These are phyloP conservation scores for Corniculantispora saksenae DNA, from an alignment of 2,329 filamentous ascomycete genomes.

Conservation along the genomic window DNA sequence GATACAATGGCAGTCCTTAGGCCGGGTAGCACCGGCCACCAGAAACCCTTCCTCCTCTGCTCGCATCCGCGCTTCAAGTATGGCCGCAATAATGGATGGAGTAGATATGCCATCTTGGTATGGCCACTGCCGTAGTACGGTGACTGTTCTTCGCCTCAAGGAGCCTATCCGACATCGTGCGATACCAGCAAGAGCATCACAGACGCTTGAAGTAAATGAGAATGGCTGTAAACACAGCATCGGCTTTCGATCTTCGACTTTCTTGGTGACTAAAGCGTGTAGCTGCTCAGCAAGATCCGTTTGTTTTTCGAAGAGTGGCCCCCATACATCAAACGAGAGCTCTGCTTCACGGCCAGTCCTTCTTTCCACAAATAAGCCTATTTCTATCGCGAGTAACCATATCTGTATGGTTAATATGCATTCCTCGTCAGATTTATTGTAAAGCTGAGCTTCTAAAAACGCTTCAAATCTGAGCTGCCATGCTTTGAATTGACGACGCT, in stretches of 20 bases:
- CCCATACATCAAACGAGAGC: not conserved
- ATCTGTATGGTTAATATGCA: not conserved
- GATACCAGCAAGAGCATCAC: not conserved
- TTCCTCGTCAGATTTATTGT: not conserved
- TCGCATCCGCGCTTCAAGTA: not conserved
- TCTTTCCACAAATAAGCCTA: not conserved
- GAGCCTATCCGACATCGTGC: not conserved
- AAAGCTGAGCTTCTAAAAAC: not conserved
- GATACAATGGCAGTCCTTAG: not conserved
- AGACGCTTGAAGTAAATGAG: not conserved
- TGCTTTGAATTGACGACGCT: not conserved
- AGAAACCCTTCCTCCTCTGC: not conserved
- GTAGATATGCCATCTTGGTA: not conserved
- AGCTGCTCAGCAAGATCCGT: not conserved
- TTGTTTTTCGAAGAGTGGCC: not conserved
- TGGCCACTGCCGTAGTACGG: not conserved
- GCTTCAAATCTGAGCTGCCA: not conserved
- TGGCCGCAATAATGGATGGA: not conserved
- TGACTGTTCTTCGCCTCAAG: not conserved
- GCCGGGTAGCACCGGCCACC: not conserved
- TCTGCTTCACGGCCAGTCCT: not conserved
- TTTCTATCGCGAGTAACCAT: not conserved
- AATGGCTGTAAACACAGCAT: not conserved
- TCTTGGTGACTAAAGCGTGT: not conserved
- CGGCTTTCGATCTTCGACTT: not conserved